Percentiles rank a stretch among this genome's conserved stretches.
Evolutionary conservation across 306 rosid species (phyloP).

Genomic region (Cicer judaicum): DNA sequence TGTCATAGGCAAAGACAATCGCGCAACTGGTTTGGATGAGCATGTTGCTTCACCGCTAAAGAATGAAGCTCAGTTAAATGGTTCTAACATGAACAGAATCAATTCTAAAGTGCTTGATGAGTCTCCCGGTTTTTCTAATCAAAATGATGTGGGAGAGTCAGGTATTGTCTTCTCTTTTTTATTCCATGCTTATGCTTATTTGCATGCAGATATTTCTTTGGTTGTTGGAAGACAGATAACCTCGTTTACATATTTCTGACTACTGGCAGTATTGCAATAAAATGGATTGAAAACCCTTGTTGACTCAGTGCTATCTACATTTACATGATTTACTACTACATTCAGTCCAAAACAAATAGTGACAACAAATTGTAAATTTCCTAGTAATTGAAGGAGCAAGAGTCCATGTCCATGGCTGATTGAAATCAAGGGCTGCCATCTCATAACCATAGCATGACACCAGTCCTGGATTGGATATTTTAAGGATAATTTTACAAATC

Average conservation of each 20-base stretch:
- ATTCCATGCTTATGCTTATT: slow-evolving; percentile 13
- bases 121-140: slow-evolving; percentile 67
- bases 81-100: slow-evolving; percentile 47
- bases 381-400: not conserved
- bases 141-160: slow-evolving; percentile 59
- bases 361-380: not conserved
- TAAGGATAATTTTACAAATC: not conserved
- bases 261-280: slow-evolving; percentile 4
- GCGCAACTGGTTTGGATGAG: slow-evolving; percentile 50
- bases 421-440: not conserved
- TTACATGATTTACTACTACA: not conserved
- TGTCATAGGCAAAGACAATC: slow-evolving; percentile 48
- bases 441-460: not conserved
- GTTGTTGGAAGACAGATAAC: slow-evolving; percentile 31
- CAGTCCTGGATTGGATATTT: not conserved
- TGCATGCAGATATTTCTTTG: slow-evolving; percentile 16
- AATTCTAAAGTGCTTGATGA: slow-evolving; percentile 63
- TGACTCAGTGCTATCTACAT: not conserved
- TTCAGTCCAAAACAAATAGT: not conserved
- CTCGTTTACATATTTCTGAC: slow-evolving; percentile 22
- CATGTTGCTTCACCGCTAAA: slow-evolving; percentile 52
- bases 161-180: slow-evolving; percentile 54
- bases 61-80: slow-evolving; percentile 58
- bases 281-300: not conserved
- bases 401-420: not conserved